A percentile compares a stretch with the other conserved stretches of the same genome.
Conservation (phyloP, 163 green algal species). For the Scenedesmus sp. region DNA sequence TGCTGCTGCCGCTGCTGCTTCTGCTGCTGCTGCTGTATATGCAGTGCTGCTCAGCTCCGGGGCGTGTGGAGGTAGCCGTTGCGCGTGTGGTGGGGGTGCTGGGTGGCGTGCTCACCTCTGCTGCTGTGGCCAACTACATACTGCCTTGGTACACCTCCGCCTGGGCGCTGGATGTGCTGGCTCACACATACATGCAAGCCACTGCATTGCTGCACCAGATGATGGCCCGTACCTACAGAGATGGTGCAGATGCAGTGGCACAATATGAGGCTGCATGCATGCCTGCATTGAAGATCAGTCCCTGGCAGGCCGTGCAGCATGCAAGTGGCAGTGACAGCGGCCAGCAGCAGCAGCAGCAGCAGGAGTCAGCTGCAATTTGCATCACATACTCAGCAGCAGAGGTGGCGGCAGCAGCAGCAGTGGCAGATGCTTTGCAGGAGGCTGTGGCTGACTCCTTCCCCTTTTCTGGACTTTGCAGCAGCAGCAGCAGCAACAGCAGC, state of each 20-base stretch:
- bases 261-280: background rate
- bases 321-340: background rate
- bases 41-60: background rate
- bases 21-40: conserved; percentile 4
- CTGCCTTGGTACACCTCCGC: conserved; percentile 41
- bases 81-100: conserved; percentile 28
- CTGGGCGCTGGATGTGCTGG: conserved; percentile 27
- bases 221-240: background rate
- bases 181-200: background rate
- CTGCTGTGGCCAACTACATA: conserved; percentile 3
- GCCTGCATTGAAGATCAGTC: background rate
- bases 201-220: background rate
- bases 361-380: background rate
- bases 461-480: background rate
- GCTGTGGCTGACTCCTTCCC: background rate
- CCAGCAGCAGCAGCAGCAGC: background rate
- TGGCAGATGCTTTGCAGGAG: background rate
- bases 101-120: background rate
- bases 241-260: background rate
- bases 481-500: background rate
- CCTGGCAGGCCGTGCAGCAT: too few relatives aligned
- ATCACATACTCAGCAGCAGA: background rate
- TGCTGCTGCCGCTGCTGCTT: background rate
- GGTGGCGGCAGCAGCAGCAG: background rate
- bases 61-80: background rate